phyloP scores from a whole-genome alignment of 1,284 basidiomycete genomes.

The Sanghuangporus weigelae region DNA sequence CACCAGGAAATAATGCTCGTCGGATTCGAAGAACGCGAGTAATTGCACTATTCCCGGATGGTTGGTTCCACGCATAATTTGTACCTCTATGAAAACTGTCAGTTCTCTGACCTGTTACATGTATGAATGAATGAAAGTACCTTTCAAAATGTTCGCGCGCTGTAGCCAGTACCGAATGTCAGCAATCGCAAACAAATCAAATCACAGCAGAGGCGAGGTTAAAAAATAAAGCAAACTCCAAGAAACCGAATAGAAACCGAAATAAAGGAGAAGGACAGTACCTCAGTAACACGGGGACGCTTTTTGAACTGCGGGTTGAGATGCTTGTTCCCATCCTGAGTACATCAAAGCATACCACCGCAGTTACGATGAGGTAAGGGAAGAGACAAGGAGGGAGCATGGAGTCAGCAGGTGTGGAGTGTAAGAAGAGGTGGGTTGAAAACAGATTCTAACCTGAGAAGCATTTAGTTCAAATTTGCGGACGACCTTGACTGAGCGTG shows the following conservation, averaged over 20 bases:
- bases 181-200: slow-evolving; percentile 24
- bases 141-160: slow-evolving; percentile 98
- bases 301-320: slow-evolving; percentile 92
- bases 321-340: slow-evolving; percentile 85
- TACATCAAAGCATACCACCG: slow-evolving; percentile 20
- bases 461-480: slow-evolving; percentile 95
- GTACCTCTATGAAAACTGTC: slow-evolving; percentile 67
- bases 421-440: slow-evolving; percentile 20
- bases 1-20: slow-evolving; percentile 92
- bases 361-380: slow-evolving; percentile 24
- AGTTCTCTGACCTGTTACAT: neutral
- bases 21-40: slow-evolving; percentile 84
- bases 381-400: slow-evolving; percentile 24
- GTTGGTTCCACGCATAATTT: slow-evolving; percentile 96
- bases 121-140: slow-evolving; percentile 28
- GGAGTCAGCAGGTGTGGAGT: slow-evolving; percentile 21
- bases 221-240: slow-evolving; percentile 20
- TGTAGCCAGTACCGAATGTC: slow-evolving; percentile 35
- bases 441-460: slow-evolving; percentile 76
- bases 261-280: slow-evolving; percentile 36
- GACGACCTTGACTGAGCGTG: slow-evolving; percentile 82
- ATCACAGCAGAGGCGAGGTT: too few species aligned
- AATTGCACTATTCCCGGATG: slow-evolving; percentile 91
- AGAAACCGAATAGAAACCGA: slow-evolving; percentile 22
- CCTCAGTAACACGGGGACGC: slow-evolving; percentile 95